A percentile compares a stretch with the other conserved stretches of the same genome.
These are phyloP conservation scores for Lasiodiplodia gonubiensis DNA, from an alignment of 2,329 filamentous ascomycete genomes.

Conservation along the genomic window DNA sequence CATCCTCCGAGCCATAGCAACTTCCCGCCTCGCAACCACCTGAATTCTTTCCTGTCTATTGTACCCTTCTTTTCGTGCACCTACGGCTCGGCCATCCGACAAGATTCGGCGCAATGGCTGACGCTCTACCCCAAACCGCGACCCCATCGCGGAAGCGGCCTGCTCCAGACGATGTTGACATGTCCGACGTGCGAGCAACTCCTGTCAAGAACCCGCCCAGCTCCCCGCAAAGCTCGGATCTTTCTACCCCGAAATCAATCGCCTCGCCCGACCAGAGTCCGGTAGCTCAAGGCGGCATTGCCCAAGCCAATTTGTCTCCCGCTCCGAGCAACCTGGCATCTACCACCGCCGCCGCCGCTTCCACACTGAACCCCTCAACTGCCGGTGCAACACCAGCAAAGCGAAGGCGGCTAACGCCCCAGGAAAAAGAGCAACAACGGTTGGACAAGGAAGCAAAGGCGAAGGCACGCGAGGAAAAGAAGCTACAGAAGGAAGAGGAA, in stretches of 20 bases:
- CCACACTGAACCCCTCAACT: neutral
- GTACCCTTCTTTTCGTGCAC: neutral
- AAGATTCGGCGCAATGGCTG: conserved; percentile 37
- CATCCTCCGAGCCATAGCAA: neutral
- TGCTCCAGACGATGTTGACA: conserved; percentile 38
- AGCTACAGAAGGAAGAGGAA: conserved; percentile 42
- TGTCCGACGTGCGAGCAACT: conserved; percentile 33
- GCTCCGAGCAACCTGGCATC: conserved; percentile 33
- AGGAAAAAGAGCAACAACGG: conserved; percentile 50
- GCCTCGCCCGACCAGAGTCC: conserved; percentile 38
- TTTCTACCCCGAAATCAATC: conserved; percentile 40
- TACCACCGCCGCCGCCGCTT: conserved; percentile 2
- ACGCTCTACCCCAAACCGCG: conserved; percentile 29
- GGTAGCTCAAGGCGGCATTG: conserved; percentile 8
- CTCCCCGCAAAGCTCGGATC: conserved; percentile 40
- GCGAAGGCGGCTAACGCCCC: conserved; percentile 48
- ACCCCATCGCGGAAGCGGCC: conserved; percentile 42
- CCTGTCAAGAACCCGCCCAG: conserved; percentile 31
- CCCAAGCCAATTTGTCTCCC: conserved; percentile 30
- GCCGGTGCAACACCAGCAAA: conserved; percentile 43
- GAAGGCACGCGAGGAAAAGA: conserved; percentile 45
- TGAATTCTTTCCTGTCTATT: neutral
- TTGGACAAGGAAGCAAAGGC: conserved; percentile 48
- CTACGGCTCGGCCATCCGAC: neutral
- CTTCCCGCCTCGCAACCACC: neutral